Conservation (phyloP, 345 rosid species). For the Salix dunnii region DNA sequence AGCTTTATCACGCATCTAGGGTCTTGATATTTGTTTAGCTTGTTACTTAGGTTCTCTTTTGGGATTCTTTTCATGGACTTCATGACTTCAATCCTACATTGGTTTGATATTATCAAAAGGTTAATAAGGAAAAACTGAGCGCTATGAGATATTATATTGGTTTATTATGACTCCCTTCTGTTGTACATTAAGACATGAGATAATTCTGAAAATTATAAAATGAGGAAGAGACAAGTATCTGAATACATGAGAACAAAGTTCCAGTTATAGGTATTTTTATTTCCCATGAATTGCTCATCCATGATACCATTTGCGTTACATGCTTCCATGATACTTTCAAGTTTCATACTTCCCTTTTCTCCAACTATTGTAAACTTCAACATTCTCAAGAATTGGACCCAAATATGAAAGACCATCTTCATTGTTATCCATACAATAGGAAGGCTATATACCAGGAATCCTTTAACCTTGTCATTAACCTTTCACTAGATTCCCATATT, state of each 20-base stretch:
- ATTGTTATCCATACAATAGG: not conserved
- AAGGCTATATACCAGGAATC: slow-evolving; percentile 17
- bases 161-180: not conserved
- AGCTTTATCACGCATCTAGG: not conserved
- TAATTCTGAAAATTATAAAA: not conserved
- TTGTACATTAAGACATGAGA: not conserved
- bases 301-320: not conserved
- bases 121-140: not conserved
- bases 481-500: too few relatives aligned
- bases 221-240: not conserved
- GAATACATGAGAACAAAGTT: not conserved
- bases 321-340: not conserved
- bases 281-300: not conserved
- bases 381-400: slow-evolving; percentile 12
- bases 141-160: not conserved
- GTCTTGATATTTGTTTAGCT: not conserved
- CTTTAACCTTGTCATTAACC: too few relatives aligned
- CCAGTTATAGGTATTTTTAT: too few relatives aligned
- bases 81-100: not conserved
- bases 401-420: slow-evolving; percentile 8
- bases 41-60: not conserved
- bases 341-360: not conserved
- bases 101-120: not conserved
- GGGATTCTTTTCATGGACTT: too few relatives aligned
- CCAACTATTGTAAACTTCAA: slow-evolving; percentile 2